Evolutionary conservation across 192 early-diverging fungal species (phyloP).

Genomic region (Backusella parvicylindrica): DNA sequence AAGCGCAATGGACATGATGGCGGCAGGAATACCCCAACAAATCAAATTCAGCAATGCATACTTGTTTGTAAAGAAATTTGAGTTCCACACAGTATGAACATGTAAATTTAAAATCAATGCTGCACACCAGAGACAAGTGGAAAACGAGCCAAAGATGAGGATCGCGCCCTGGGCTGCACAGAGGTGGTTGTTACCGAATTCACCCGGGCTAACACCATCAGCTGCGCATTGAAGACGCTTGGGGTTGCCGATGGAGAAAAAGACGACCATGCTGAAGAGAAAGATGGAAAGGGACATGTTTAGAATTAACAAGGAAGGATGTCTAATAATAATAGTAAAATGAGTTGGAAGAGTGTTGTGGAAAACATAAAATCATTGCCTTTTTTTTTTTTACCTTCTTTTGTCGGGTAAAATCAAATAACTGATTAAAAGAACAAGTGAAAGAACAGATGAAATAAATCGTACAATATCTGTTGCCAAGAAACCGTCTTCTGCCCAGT

Average conservation of each 20-base stretch:
- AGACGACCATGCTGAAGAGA: conserved; percentile 41
- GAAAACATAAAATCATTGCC: too few relatives aligned
- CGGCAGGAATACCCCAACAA: conserved; percentile 48
- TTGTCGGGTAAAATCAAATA: conserved; percentile 50
- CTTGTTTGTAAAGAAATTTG: conserved; percentile 41
- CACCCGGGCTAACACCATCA: conserved; percentile 27
- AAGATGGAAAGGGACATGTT: conserved; percentile 44
- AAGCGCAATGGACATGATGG: conserved; percentile 37
- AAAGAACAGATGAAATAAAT: conserved; percentile 34
- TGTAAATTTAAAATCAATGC: conserved; percentile 49
- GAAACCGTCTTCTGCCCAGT: conserved; percentile 38
- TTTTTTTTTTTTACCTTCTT: conserved; percentile 28
- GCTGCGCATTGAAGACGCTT: conserved; percentile 40
- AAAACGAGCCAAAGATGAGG: conserved; percentile 43
- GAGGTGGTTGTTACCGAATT: conserved; percentile 42
- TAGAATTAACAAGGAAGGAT: conserved; percentile 49
- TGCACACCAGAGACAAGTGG: conserved; percentile 39
- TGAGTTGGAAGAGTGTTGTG: too few relatives aligned
- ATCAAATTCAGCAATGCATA: conserved; percentile 39
- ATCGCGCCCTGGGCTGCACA: conserved; percentile 51
- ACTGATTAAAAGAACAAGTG: conserved; percentile 41
- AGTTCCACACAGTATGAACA: conserved; percentile 58
- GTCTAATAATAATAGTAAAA: too few relatives aligned
- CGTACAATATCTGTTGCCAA: conserved; percentile 44
- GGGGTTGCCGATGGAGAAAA: conserved; percentile 45